Percentiles rank a stretch among this genome's conserved stretches.
These are phyloP conservation scores for Entonaema liquescens DNA, from an alignment of 495 filamentous ascomycete genomes.

Conservation along the genomic window DNA sequence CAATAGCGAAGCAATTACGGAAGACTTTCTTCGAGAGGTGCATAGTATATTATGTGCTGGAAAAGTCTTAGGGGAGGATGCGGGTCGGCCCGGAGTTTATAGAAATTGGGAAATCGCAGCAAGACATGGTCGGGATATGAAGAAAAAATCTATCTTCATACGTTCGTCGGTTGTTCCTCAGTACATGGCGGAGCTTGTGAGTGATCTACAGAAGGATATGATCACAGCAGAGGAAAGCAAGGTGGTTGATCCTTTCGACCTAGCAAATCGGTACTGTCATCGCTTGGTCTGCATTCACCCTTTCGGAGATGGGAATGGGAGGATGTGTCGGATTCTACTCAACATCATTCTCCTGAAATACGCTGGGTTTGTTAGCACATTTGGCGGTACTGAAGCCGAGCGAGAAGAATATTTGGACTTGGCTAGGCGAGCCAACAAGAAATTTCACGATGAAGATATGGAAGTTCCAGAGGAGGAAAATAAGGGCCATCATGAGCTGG, in stretches of 20 bases:
- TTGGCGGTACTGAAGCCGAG: slow-evolving; percentile 33
- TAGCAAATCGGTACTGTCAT: slow-evolving; percentile 46
- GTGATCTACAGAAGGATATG: slow-evolving; percentile 38
- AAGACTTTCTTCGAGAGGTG: slow-evolving; percentile 46
- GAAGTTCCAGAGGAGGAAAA: slow-evolving; percentile 32
- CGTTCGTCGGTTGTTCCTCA: slow-evolving; percentile 35
- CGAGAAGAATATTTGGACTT: slow-evolving; percentile 40
- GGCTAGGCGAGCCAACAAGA: slow-evolving; percentile 20
- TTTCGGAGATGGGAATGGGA: slow-evolving; percentile 52
- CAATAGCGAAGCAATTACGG: slow-evolving; percentile 32
- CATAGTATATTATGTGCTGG: slow-evolving; percentile 45
- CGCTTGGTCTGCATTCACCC: slow-evolving; percentile 50
- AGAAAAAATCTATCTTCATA: slow-evolving; percentile 42
- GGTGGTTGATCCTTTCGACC: slow-evolving; percentile 40
- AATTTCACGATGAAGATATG: slow-evolving; percentile 42
- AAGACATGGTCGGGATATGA: slow-evolving; percentile 38
- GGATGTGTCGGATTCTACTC: slow-evolving; percentile 49
- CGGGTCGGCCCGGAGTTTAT: slow-evolving; percentile 33
- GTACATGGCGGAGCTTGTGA: slow-evolving; percentile 49
- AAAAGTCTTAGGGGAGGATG: slow-evolving; percentile 21
- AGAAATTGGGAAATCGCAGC: slow-evolving; percentile 37
- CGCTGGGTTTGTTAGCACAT: slow-evolving; percentile 23
- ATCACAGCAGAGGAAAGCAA: slow-evolving; percentile 1
- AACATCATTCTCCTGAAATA: slow-evolving; percentile 48
- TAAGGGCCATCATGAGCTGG: slow-evolving; percentile 26